Evolutionary conservation across 1,284 basidiomycete genomes (phyloP), one percentile per base, ranked within the genome.

Genomic region (Rhodotorula glutinis): DNA sequence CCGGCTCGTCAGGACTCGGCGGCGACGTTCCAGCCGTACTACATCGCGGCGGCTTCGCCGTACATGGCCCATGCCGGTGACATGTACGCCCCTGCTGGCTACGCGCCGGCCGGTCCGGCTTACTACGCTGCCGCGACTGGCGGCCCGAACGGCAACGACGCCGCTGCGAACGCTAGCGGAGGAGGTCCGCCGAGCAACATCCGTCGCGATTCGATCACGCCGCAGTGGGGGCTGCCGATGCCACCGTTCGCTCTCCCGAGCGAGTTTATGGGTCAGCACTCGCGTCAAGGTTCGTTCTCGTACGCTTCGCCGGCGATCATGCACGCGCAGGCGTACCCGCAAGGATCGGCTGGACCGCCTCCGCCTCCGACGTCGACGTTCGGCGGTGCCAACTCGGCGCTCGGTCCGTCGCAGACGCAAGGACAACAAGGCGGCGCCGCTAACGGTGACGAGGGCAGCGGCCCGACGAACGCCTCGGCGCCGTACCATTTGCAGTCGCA

Each of bases 271-370:
- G 25, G n/a, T n/a, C 23, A 55, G n/a, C 65, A 51, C 10, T 72
- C 70, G 25, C 70, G 70, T 19, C 67, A 69, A 16, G 70, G 70
- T 23, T 69, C 67, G 10, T 69, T 72, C 65, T 69, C 70, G 19
- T 72, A 58, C 67, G 55, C 17, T 21, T 44, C 64, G 25, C 54
- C 66, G 49, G n/a, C 49, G 49, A 25, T 27, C n/a, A 51, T 51
- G 49, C 49, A 21, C 46, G 46, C 25, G 43, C 47, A 43, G 54
- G 67, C 40, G 47, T 61, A 44, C 55, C 53, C 40, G 44, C 41
- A 51, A 30, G 57, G 52, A 23, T 29, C 52, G 60, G 60, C 23
- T 16, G 16, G 53, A 33, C 53, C 53, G 7, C 29, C 52, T 53
- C 27, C 53, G 29, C 19, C 30, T 53, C 52, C 63, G 47, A 53